A percentile compares a stretch with the other conserved stretches of the same genome.
These are phyloP conservation scores for Xylaria flabelliformis DNA, from an alignment of 495 filamentous ascomycete genomes.

Conservation along the genomic window DNA sequence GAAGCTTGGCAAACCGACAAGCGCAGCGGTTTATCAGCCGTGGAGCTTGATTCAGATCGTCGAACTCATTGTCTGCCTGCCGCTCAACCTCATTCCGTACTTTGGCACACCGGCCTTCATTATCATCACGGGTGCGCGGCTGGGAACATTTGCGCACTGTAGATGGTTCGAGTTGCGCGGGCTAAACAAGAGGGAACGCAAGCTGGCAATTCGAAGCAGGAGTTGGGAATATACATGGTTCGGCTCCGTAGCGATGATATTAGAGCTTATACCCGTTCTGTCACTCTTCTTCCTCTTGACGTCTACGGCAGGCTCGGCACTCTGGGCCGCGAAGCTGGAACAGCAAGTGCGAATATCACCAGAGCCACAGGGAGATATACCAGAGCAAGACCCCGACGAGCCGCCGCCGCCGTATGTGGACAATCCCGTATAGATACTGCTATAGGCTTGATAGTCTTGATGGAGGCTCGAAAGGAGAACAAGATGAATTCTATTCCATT, in stretches of 20 bases:
- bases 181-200: conserved; percentile 65
- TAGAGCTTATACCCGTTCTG: conserved; percentile 79
- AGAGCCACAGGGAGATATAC: conserved; percentile 23
- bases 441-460: neutral
- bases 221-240: conserved; percentile 72
- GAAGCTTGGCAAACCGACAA: conserved; percentile 76
- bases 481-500: neutral
- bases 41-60: conserved; percentile 78
- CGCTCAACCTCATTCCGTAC: conserved; percentile 87
- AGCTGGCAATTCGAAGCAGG: conserved; percentile 68
- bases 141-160: conserved; percentile 65
- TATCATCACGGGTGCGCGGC: conserved; percentile 66
- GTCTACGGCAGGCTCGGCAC: conserved; percentile 74
- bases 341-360: conserved; percentile 35
- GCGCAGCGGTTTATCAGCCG: conserved; percentile 67
- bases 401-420: conserved; percentile 43
- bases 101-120: conserved; percentile 83
- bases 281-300: conserved; percentile 92
- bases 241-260: conserved; percentile 60
- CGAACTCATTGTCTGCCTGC: conserved; percentile 79
- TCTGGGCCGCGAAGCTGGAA: conserved; percentile 76
- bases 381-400: conserved; percentile 37
- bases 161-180: conserved; percentile 85
- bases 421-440: conserved; percentile 38
- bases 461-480: neutral